Evolutionary conservation across 495 filamentous ascomycete genomes (phyloP).

Genomic region (Penicillium odoratum): DNA sequence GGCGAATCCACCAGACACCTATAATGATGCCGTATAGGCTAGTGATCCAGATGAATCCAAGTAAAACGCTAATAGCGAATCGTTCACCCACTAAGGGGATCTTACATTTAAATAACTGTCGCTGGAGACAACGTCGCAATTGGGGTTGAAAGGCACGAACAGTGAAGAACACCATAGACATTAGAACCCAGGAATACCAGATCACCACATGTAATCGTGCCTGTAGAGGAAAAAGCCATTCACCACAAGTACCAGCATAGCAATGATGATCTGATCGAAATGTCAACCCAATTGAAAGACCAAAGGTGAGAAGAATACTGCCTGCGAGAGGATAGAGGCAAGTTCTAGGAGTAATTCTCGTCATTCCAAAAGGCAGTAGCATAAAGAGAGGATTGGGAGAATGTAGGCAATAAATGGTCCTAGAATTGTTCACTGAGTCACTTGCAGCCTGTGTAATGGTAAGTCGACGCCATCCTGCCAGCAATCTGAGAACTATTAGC

Average conservation of each 20-base stretch:
- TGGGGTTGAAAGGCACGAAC: slow-evolving; percentile 12
- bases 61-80: slow-evolving; percentile 11
- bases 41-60: slow-evolving; percentile 11
- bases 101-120: slow-evolving; percentile 3
- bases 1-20: slow-evolving; percentile 15
- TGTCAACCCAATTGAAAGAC: slow-evolving; percentile 12
- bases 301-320: slow-evolving; percentile 12
- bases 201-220: slow-evolving; percentile 14
- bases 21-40: slow-evolving; percentile 11
- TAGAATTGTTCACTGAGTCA: no score
- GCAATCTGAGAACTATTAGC: no score
- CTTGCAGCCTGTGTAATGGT: no score
- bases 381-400: neutral
- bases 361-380: slow-evolving; percentile 7
- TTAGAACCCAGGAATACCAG: slow-evolving; percentile 13
- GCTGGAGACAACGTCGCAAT: slow-evolving; percentile 10
- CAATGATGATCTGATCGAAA: slow-evolving; percentile 15
- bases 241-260: slow-evolving; percentile 12
- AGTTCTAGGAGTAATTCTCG: slow-evolving; percentile 12
- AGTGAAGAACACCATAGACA: slow-evolving; percentile 8
- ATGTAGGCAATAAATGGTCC: no score
- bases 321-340: slow-evolving; percentile 14
- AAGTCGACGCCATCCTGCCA: no score
- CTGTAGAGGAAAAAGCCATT: slow-evolving; percentile 14
- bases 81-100: slow-evolving; percentile 8